Evolutionary conservation across 257 asterid genomes (phyloP).

Genomic region (Anisodus tanguticus): DNA sequence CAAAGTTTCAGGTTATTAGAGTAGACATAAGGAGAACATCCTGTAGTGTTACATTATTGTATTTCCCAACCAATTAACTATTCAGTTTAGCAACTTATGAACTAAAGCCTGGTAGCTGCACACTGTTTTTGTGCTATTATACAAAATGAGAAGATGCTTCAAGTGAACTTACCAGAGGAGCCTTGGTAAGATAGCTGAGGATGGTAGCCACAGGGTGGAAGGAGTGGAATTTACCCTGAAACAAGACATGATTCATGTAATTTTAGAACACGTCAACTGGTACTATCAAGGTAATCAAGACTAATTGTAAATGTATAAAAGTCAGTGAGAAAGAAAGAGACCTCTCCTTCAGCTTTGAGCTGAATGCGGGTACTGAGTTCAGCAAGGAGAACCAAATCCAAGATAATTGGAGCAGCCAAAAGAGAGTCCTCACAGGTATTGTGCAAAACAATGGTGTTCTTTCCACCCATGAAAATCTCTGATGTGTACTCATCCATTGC

Average conservation of each 20-base stretch:
- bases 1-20: neutral
- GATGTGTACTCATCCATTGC: conserved; percentile 99
- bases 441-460: conserved; percentile 89
- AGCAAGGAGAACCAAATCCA: conserved; percentile 96
- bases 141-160: neutral
- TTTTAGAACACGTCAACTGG: neutral
- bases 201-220: conserved; percentile 99
- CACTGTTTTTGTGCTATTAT: neutral
- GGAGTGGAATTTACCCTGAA: conserved; percentile 87
- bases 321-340: conserved; percentile 26
- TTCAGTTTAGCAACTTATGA: neutral
- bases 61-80: neutral
- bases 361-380: conserved; percentile 94
- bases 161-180: conserved; percentile 74
- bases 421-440: conserved; percentile 98
- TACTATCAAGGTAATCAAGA: neutral
- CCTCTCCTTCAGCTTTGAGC: conserved; percentile 84
- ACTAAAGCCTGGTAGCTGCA: neutral
- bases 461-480: conserved; percentile 98
- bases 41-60: neutral
- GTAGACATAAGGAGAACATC: neutral
- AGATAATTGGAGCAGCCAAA: conserved; percentile 91
- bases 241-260: neutral
- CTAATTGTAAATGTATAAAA: neutral
- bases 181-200: conserved; percentile 95